Base-by-base conservation (phyloP, 768 basidiomycete species). In the Lyophyllum atratum region DNA sequence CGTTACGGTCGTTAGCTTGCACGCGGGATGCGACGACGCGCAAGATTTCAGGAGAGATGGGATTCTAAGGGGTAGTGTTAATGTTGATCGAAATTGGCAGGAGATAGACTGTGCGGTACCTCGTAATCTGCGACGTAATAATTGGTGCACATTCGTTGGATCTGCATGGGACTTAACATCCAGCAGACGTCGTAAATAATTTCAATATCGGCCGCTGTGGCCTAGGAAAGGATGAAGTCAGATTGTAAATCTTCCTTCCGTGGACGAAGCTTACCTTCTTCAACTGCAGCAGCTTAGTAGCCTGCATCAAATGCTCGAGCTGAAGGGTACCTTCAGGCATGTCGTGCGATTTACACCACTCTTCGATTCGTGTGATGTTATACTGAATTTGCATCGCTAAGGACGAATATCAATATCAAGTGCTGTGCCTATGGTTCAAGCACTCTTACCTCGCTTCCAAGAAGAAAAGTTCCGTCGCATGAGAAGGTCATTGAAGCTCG, bases 301-400 rank as follows among this genome's bases (percentile, higher is more conserved):
- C 97, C 79, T 99, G 97, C 94, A 98, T 97, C 75, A 99, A 82
- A 75, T 98, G 95, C 74, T 99, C 97, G 54, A 99, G 80, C 71
- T 98, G 97, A 26, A 99, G 80, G 17, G 93, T 93, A 9, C 97
- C 97, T 71, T 99, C 97, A 1, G 96, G 97, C 94, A 99, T 98
- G 69, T 97, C 94, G 68, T 98, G 97, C 24, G 97, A 95, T 76
- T 99, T 98, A 80, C 97, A 99, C 97, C 97, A 98, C 74, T 98
- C 95, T 67, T 95, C 93, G 66, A 95, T 91, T 25, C 92, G 86
- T 28, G 95, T 98, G 69, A 98, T 97, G 69, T 98, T 98, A 73
- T 99, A 99, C 71, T 99, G 97, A 56, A 99, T 98, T 83, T 99
- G 97, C 97, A 99, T 98, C 4, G 97, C 97, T 98, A 60, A 37